Base-by-base conservation (phyloP, 768 basidiomycete species). In the Dentipellis fragilis region DNA sequence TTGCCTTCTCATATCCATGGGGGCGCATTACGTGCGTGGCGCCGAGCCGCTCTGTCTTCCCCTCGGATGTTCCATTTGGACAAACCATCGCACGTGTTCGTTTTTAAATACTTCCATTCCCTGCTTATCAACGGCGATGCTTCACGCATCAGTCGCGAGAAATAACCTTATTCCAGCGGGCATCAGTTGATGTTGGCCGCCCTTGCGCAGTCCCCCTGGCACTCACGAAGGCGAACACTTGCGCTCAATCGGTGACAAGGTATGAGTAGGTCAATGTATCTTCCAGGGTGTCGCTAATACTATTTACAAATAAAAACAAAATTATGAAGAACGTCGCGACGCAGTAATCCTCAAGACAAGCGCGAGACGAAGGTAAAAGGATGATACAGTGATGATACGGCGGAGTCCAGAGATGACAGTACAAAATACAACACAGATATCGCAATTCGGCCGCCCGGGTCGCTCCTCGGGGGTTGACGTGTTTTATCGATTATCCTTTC, bases 281-380 rank as follows among this genome's bases (percentile, higher is more conserved):
- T 23, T 11, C 29, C 17, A 49, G 22, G 48, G 42, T 45, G 42
- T 45, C 42, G 42, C 42, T 40, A 22, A 49, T 14, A 60, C 51
- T 60, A 60, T 60, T 54, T 60, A 60, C 59, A 60, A 60, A 60
- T 58, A 60, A 57, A 58, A 22, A 50, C 40, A 50, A 45, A 38
- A 40, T 36, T 29, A 11, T 17, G 48, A 17, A 29, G 34, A 42
- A 52, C 54, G 49, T 54, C 46, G 47, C 58, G 54, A 52, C 37
- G 50, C 36, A 51, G 16, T 36, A 54, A 57, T 58, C 42, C 52
- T 54, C 57, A 54, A 45, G 54, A 34, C 46, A n/a, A 29, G 42
- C 19, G 16, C 23, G 49, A 38, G 38, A 38, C 5, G 21, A 38
- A n/a, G 49, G 52, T 48, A 38, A 52, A 55, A 55, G 57, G 23